Evolutionary conservation across 768 basidiomycete species (phyloP).

Genomic region (Russula emetica): DNA sequence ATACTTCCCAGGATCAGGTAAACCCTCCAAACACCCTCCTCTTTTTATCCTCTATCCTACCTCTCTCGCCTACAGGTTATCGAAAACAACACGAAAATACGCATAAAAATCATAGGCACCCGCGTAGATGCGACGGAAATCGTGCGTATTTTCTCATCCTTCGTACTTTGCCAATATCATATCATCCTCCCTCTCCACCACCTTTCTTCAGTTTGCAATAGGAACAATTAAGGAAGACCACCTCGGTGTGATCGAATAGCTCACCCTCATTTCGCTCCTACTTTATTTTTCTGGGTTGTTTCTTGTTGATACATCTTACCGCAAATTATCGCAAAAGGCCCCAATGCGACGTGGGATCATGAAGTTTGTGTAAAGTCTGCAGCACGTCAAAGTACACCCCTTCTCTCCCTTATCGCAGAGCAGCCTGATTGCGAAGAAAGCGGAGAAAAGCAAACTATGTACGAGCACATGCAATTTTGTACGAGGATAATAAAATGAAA

Average conservation of each 20-base stretch:
- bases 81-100: constrained; percentile 86
- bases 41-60: background rate
- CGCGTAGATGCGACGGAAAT: constrained; percentile 98
- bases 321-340: background rate
- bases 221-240: constrained; percentile 99
- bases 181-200: background rate
- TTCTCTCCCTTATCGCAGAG: background rate
- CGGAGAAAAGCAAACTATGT: background rate
- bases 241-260: constrained; percentile 81
- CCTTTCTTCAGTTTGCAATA: constrained; percentile 73
- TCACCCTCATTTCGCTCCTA: background rate
- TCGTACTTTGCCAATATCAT: background rate
- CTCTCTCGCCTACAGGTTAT: constrained; percentile 57
- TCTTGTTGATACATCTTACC: constrained; percentile 7
- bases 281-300: background rate
- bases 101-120: constrained; percentile 97
- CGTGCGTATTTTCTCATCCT: constrained; percentile 45
- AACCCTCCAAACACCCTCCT: constrained; percentile 9
- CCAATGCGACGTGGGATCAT: background rate
- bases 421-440: background rate
- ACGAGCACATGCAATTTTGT: background rate
- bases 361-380: background rate
- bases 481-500: background rate
- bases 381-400: background rate
- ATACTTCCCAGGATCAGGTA: constrained; percentile 86